A percentile compares a stretch with the other conserved stretches of the same genome.
These are phyloP conservation scores for Penicillium longicatenatum DNA, from an alignment of 495 filamentous ascomycete species.

Conservation along the genomic window DNA sequence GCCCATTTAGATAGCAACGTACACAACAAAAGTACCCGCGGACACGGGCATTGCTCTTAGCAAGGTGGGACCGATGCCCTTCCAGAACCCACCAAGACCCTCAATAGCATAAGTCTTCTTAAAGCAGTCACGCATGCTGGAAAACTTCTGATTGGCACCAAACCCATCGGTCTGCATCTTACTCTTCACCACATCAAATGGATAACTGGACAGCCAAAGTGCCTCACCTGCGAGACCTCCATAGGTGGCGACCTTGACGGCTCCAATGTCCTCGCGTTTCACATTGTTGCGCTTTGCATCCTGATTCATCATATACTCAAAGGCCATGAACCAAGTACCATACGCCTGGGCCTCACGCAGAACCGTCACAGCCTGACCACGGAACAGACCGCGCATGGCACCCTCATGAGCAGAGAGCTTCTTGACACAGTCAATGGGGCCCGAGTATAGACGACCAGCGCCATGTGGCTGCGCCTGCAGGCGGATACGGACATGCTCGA, in stretches of 20 bases:
- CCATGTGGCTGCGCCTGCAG: slow-evolving; percentile 96
- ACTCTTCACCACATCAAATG: slow-evolving; percentile 96
- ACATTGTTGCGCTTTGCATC: slow-evolving; percentile 76
- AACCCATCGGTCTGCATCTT: slow-evolving; percentile 99
- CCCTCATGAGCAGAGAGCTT: slow-evolving; percentile 72
- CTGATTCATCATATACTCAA: slow-evolving; percentile 93
- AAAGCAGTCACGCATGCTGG: slow-evolving; percentile 88
- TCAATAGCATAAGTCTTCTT: slow-evolving; percentile 76
- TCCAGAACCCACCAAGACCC: slow-evolving; percentile 89
- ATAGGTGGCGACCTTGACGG: slow-evolving; percentile 85
- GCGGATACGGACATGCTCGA: slow-evolving; percentile 97
- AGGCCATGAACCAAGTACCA: slow-evolving; percentile 90
- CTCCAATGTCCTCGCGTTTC: slow-evolving; percentile 72
- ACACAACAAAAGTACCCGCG: slow-evolving; percentile 92
- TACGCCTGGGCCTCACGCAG: slow-evolving; percentile 92
- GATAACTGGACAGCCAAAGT: slow-evolving; percentile 90
- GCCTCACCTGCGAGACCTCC: slow-evolving; percentile 93
- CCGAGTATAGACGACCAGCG: slow-evolving; percentile 71
- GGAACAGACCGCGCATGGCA: slow-evolving; percentile 73
- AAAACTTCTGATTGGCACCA: slow-evolving; percentile 66
- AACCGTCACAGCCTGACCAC: slow-evolving; percentile 83
- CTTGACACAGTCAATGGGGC: slow-evolving; percentile 86
- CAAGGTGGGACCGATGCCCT: slow-evolving; percentile 90
- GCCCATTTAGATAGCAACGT: slow-evolving; percentile 22
- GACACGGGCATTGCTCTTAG: slow-evolving; percentile 96